Evolutionary conservation across 148 eudicot species (phyloP).

Genomic region (Nepenthes gracilis): DNA sequence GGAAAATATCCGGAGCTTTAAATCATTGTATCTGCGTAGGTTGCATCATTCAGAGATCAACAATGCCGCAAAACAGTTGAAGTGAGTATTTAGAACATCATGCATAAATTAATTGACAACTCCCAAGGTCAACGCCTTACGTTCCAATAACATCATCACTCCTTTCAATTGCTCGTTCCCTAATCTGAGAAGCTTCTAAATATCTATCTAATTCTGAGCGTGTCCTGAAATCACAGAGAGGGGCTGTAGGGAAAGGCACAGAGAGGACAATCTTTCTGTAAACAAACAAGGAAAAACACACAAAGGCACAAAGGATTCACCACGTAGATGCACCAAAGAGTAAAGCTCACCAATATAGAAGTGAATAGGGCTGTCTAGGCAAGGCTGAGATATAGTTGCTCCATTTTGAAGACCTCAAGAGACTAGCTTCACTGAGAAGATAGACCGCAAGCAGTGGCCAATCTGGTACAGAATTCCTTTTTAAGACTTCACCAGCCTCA

Average conservation of each 20-base stretch:
- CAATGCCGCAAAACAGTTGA: background rate
- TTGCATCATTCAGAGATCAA: background rate
- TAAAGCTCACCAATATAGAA: constrained; percentile 71
- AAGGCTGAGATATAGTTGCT: constrained; percentile 85
- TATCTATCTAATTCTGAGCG: constrained; percentile 84
- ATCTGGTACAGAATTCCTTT: constrained; percentile 71
- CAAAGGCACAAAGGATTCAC: background rate
- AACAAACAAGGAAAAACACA: constrained; percentile 3
- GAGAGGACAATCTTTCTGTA: constrained; percentile 39
- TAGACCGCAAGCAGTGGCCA: constrained; percentile 97
- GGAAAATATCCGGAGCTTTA: constrained; percentile 77
- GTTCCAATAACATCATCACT: constrained; percentile 84
- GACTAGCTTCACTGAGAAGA: constrained; percentile 85
- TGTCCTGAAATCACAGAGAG: constrained; percentile 84
- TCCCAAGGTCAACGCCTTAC: constrained; percentile 33
- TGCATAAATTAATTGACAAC: background rate
- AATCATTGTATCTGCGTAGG: constrained; percentile 75
- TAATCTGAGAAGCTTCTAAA: constrained; percentile 91
- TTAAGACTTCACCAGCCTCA: constrained; percentile 74
- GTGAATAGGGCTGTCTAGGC: constrained; percentile 96
- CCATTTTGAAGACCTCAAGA: constrained; percentile 76
- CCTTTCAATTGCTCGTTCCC: constrained; percentile 89
- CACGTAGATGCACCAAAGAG: constrained; percentile 1
- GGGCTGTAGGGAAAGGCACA: constrained; percentile 54
- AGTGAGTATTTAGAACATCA: background rate